These are phyloP conservation scores for Diaporthe eres DNA, from an alignment of 2,329 filamentous ascomycete genomes.

Conservation along the genomic window DNA sequence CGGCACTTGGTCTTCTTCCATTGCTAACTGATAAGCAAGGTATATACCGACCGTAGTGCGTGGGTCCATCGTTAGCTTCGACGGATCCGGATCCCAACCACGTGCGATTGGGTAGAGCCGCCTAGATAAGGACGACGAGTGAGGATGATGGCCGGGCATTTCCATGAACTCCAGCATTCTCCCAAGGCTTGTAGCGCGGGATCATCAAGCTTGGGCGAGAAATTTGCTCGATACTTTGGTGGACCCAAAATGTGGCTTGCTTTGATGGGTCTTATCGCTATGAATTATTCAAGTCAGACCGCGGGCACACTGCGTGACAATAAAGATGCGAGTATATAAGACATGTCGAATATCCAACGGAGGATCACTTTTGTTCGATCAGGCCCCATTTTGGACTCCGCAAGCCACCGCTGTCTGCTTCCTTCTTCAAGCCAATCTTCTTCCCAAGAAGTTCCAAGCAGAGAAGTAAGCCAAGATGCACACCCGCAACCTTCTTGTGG, in stretches of 20 bases:
- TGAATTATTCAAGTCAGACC: background rate
- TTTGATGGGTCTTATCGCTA: slow-evolving; percentile 11
- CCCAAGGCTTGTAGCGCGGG: background rate
- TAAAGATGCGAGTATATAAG: background rate
- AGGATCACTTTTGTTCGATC: background rate
- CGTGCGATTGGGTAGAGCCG: slow-evolving; percentile 27
- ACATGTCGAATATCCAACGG: background rate
- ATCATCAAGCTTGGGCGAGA: background rate
- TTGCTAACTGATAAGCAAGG: slow-evolving; percentile 15
- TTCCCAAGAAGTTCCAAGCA: background rate
- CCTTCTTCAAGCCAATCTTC: background rate
- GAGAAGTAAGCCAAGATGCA: slow-evolving; percentile 18
- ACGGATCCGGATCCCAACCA: background rate
- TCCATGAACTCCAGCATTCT: background rate
- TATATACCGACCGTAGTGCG: slow-evolving; percentile 14
- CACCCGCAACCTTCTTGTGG: background rate
- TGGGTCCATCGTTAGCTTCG: slow-evolving; percentile 14
- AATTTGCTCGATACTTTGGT: background rate
- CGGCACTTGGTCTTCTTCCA: background rate
- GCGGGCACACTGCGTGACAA: background rate
- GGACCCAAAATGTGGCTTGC: slow-evolving; percentile 1
- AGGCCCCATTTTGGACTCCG: background rate
- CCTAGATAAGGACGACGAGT: background rate
- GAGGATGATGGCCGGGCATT: slow-evolving; percentile 4
- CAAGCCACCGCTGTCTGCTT: slow-evolving; percentile 9